These are phyloP conservation scores for Ophiostoma angusticollis DNA, from an alignment of 2,329 filamentous ascomycete species.

Conservation along the genomic window DNA sequence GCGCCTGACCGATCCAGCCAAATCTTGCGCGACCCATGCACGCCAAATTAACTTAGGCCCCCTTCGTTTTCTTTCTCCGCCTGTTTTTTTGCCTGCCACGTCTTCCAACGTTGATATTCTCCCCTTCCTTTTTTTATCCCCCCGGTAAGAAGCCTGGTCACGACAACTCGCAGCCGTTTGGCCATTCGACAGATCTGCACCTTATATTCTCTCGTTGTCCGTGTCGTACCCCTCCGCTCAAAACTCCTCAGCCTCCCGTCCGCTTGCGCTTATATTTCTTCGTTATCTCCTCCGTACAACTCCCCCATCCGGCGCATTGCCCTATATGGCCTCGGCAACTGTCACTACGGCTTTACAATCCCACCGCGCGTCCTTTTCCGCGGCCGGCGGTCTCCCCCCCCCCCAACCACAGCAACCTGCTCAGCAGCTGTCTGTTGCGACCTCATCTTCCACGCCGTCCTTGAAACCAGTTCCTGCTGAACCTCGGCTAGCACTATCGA, in stretches of 20 bases:
- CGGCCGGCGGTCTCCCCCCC: slow-evolving; percentile 10
- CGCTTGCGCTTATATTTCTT: neutral
- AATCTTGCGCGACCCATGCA: neutral
- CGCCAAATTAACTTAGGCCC: slow-evolving; percentile 1
- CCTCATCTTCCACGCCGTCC: neutral
- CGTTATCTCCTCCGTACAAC: neutral
- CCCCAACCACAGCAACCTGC: slow-evolving; percentile 7
- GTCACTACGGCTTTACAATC: slow-evolving; percentile 19
- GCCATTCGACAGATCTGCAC: too few relatives aligned
- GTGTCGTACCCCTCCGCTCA: too few relatives aligned
- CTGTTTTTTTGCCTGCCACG: neutral
- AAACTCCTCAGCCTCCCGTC: too few relatives aligned
- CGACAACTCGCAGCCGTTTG: too few relatives aligned
- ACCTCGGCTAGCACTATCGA: slow-evolving; percentile 1
- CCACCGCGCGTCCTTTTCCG: slow-evolving; percentile 17
- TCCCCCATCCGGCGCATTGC: neutral
- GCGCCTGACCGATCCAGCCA: neutral
- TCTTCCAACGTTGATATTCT: neutral
- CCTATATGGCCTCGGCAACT: slow-evolving; percentile 25
- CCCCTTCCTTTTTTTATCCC: neutral
- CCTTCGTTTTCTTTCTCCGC: slow-evolving; percentile 1
- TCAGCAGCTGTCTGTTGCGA: slow-evolving; percentile 4
- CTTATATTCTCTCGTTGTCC: too few relatives aligned
- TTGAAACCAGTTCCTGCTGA: slow-evolving; percentile 3
- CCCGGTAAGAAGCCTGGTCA: too few relatives aligned